Conservation (phyloP, 345 rosid genomes). For the Bretschneidera sinensis region DNA sequence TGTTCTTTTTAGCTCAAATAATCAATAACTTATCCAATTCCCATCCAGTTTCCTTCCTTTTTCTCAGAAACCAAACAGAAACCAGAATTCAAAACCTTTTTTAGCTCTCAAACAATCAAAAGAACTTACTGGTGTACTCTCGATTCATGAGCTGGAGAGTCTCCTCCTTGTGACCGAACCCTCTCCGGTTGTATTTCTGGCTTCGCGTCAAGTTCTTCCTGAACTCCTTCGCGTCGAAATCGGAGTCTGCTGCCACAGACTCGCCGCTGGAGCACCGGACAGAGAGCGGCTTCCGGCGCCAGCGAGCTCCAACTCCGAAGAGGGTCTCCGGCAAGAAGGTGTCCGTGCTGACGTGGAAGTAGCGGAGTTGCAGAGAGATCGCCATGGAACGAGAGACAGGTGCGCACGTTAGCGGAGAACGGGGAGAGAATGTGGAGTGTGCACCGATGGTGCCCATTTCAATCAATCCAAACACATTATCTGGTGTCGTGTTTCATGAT, state of each 20-base stretch:
- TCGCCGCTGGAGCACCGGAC: slow-evolving; percentile 54
- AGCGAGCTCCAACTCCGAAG: slow-evolving; percentile 25
- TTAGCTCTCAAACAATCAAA: background rate
- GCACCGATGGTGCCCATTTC: slow-evolving; percentile 15
- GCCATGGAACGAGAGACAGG: too few relatives aligned
- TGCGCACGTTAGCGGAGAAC: slow-evolving; percentile 8
- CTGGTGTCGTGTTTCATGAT: too few relatives aligned
- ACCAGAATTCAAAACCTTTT: background rate
- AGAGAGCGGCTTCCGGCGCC: slow-evolving; percentile 33
- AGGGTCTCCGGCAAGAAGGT: slow-evolving; percentile 20
- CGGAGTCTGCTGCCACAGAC: slow-evolving; percentile 43
- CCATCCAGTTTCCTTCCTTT: too few relatives aligned
- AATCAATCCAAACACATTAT: background rate
- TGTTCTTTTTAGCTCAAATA: background rate
- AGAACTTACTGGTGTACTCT: slow-evolving; percentile 69
- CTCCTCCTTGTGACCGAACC: slow-evolving; percentile 84
- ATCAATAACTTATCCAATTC: background rate
- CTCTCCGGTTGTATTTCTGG: slow-evolving; percentile 76
- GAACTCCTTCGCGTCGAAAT: slow-evolving; percentile 74
- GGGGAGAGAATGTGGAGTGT: slow-evolving; percentile 5
- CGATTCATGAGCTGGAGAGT: slow-evolving; percentile 79
- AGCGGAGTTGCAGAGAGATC: slow-evolving; percentile 56
- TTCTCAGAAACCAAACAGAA: too few relatives aligned
- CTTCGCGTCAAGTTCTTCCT: slow-evolving; percentile 79
- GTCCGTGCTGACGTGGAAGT: slow-evolving; percentile 42